phyloP scores from a whole-genome alignment of 768 basidiomycete species.

The Amanita thiersii region DNA sequence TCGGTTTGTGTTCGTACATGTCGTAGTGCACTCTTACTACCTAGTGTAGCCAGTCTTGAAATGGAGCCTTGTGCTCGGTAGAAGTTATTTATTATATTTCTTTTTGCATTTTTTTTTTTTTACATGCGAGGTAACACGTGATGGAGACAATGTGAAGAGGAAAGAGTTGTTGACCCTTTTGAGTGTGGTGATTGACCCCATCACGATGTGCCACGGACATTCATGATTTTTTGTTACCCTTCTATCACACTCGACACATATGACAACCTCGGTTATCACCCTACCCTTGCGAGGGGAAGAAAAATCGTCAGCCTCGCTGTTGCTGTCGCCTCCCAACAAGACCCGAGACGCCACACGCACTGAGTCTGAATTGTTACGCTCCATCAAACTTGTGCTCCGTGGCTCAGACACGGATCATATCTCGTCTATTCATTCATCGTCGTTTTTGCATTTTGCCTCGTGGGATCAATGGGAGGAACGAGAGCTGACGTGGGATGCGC shows the following conservation, averaged over 20 bases:
- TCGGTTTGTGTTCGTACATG: no score
- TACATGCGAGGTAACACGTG: no score
- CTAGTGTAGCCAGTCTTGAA: no score
- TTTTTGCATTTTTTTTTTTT: no score
- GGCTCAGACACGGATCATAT: conserved; percentile 27
- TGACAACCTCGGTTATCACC: conserved; percentile 15
- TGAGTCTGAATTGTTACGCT: conserved; percentile 38
- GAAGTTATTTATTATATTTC: no score
- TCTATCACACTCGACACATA: no score
- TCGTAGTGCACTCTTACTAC: no score
- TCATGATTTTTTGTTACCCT: no score
- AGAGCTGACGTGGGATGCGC: conserved; percentile 65
- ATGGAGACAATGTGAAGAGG: no score
- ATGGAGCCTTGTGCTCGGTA: no score
- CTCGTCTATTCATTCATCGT: conserved; percentile 32
- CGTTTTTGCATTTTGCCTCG: conserved; percentile 26
- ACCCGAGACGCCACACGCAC: conserved; percentile 13
- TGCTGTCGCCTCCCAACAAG: conserved; percentile 24
- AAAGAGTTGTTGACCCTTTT: no score
- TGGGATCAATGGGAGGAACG: conserved; percentile 42
- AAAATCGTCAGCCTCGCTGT: conserved; percentile 35
- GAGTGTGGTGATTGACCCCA: no score
- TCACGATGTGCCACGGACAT: background rate
- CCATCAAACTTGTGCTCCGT: conserved; percentile 53
- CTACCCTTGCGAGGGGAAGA: conserved; percentile 34